Evolutionary conservation across 1,139 yeast species (phyloP), one percentile per base, ranked within the genome.

Genomic region (Yarrowia galli): DNA sequence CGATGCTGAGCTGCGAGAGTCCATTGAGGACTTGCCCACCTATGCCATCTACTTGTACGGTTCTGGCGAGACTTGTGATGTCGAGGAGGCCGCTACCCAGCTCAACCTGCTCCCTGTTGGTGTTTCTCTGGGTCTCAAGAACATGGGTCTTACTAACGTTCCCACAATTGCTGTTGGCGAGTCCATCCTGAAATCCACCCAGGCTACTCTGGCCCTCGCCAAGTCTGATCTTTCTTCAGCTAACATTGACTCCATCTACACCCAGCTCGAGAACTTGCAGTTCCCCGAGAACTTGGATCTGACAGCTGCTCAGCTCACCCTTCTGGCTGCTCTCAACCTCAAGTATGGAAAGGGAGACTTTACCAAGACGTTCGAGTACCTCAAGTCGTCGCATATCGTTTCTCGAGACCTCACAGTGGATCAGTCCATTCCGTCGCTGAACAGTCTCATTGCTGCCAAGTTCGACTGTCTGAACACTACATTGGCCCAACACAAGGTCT

Each of bases 341-440:
- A 96, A 90, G 74, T 91, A 90, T 18, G 84, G 80, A 4, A 77
- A 90, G 20, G 84, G 84, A 67, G 84, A 85, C 69, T 81, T 77
- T 0, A 77, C 85, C 1, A 72, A 69, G 22, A 63, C 53, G 28
- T 54, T 68, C 16, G 46, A 64, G n/a, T 64, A 61, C 18, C 43
- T 67, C 22, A 51, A 65, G 45, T 25, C 38, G 0, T 43, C 64
- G 2, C 64, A 58, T 20, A 20, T 43, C 6, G 64, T 32, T 1
- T 58, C 64, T 9, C 38, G 64, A 20, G 64, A 58, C 40, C 40
- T 58, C 7, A 16, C 7, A 13, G 3, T 32, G 13, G 42, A 13
- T 16, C 51, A 58, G 32, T 13, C 51, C 12, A 58, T 58, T 9
- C 40, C 10, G 16, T 42, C 49, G 9, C 32, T 58, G 20, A 58